These are phyloP conservation scores for Scytalidium sp. DNA, from an alignment of 2,329 filamentous ascomycete species.

Conservation along the genomic window DNA sequence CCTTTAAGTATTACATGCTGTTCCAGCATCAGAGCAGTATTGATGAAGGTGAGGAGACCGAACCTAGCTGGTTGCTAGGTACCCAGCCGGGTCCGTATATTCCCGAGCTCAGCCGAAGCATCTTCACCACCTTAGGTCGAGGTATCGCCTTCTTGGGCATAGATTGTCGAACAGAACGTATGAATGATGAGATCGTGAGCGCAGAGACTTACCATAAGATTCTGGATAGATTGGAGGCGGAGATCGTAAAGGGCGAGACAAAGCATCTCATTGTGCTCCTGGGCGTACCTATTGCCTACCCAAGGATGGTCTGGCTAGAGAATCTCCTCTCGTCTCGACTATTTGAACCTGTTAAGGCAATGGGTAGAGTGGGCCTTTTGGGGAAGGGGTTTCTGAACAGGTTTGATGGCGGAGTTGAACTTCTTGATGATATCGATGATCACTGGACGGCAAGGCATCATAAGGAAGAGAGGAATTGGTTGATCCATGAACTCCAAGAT, in stretches of 20 bases:
- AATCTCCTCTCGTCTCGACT: slow-evolving; percentile 78
- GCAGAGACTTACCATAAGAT: slow-evolving; percentile 82
- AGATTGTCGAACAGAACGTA: slow-evolving; percentile 89
- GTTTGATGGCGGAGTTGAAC: slow-evolving; percentile 88
- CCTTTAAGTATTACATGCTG: slow-evolving; percentile 98
- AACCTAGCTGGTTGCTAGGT: slow-evolving; percentile 90
- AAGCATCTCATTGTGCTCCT: slow-evolving; percentile 88
- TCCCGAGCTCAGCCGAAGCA: slow-evolving; percentile 74
- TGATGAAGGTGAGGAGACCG: slow-evolving; percentile 75
- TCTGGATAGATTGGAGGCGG: slow-evolving; percentile 79
- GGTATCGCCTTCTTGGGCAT: slow-evolving; percentile 80
- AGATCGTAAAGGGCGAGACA: slow-evolving; percentile 79
- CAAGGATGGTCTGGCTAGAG: slow-evolving; percentile 70
- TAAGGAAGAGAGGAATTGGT: slow-evolving; percentile 81
- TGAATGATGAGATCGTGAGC: slow-evolving; percentile 74
- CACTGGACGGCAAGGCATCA: slow-evolving; percentile 97
- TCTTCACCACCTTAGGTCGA: slow-evolving; percentile 81
- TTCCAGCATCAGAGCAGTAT: slow-evolving; percentile 93
- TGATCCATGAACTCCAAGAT: slow-evolving; percentile 90
- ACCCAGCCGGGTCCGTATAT: slow-evolving; percentile 84
- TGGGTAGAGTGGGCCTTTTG: slow-evolving; percentile 78
- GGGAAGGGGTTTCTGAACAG: slow-evolving; percentile 77
- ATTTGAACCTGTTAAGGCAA: slow-evolving; percentile 85
- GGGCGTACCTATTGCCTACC: slow-evolving; percentile 81
- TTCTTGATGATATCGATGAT: slow-evolving; percentile 88